Base-by-base conservation (phyloP, 2,329 filamentous ascomycete genomes). In the Colletotrichum eleusines region DNA sequence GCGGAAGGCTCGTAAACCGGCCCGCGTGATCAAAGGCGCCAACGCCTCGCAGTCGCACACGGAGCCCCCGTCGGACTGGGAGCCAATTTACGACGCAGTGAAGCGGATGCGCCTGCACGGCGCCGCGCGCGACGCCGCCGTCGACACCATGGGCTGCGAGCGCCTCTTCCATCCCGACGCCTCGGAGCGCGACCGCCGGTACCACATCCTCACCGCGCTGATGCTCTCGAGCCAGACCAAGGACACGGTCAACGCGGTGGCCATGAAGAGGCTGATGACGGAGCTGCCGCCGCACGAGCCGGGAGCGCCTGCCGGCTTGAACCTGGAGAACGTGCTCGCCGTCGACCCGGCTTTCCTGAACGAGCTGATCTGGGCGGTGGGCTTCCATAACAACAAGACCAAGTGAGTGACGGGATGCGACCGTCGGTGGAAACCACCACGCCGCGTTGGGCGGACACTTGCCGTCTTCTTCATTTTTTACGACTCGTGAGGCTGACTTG, bases 121-220 rank as follows among this genome's bases (percentile, higher is more conserved):
- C 3, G 77, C 81, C 82, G 82, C 92, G 78, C 78, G 88, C 84
- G 81, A 92, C 87, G 96, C 96, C 0, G 93, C 95, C 0, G 96
- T 99, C 14, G 96, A 99, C 80, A 98, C 95, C 0, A 98, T 98
- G 95, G 96, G 96, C 14, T 99, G 96, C 81, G 94, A 94, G 81
- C 88, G 89, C 9, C 85, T 96, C 12, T 93, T 92, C 3, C 82
- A 86, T 58, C 79, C 82, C 20, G 80, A 76, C 1, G 85, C 87
- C 14, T 85, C 82, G 68, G 78, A 84, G 33, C 84, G 82, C 69
- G 87, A 89, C 77, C 90, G 90, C 78, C 88, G 95, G 8, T 95
- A 97, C 76, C 95, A 98, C 77, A 97, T 94, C 3, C 88, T 98
- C 38, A 86, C 97, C 48, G 89, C 94, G 18, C 85, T 98, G 73